Evolutionary conservation across 108 stramenopile species (phyloP), one percentile per base, ranked within the genome.

Genomic region (Pinguiococcus pyrenoidosus): DNA sequence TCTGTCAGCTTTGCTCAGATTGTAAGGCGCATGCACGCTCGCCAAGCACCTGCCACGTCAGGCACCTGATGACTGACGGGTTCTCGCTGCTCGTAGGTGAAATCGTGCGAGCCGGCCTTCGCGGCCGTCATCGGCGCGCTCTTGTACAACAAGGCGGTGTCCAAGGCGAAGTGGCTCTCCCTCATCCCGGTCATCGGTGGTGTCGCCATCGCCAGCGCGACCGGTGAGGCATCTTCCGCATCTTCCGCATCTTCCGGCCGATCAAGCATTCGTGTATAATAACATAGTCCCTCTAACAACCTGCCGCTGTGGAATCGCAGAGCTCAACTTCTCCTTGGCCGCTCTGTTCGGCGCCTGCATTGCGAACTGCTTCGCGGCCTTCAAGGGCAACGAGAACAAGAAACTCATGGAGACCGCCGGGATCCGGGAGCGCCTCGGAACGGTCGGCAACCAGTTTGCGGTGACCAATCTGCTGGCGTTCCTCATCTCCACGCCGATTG

Each of bases 341-440:
- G 87, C 84, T 32, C 62, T 89, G 20, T 68, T 89, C 51, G 64
- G 76, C 0, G 87, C 87, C 36, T 85, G 82, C 66, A 81, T 82
- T 59, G 87, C 83, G 71, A 89, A 89, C 74, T 60, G 77, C 36
- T 89, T 89, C 49, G 87, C 87, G 27, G 83, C 87, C 35, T 68
- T 89, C 62, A 78, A 79, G 73, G 87, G 87, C 51, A 85, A 85
- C 62, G 87, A 89, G 51, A 89, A 84, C 76, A 89, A 89, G 69
- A 89, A 89, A 56, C 68, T 89, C 49, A 89, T 89, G 87, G 82
- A 82, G 40, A 83, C 87, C 8, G 53, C 53, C 18, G 87, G 87
- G 42, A 42, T 85, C 20, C 82, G 81, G 74, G 87, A 89, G 23
- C 80, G 87, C 29, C 59, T 89, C 49, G 87, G 87, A 47, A 65